Conservation (phyloP, 2,329 filamentous ascomycete species). For the Camptophora hylomeconis region DNA sequence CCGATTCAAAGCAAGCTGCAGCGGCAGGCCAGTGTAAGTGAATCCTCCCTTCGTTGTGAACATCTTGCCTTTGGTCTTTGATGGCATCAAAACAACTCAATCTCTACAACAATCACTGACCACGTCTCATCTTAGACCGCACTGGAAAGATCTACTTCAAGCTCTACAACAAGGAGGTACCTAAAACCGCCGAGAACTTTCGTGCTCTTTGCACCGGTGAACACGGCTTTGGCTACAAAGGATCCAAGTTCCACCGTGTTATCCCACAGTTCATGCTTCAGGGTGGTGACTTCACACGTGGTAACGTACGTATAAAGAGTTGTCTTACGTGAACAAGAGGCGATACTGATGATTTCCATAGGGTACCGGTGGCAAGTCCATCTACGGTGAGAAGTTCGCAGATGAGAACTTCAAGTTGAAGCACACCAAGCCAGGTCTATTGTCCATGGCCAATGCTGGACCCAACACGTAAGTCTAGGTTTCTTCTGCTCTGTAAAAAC, state of each 20-base stretch:
- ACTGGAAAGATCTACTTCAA: slow-evolving; percentile 58
- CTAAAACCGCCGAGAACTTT: slow-evolving; percentile 67
- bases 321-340: slow-evolving; percentile 6
- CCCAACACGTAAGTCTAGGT: slow-evolving; percentile 22
- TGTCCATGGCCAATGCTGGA: slow-evolving; percentile 55
- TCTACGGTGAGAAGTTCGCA: slow-evolving; percentile 53
- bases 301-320: slow-evolving; percentile 34
- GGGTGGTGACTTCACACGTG: slow-evolving; percentile 54
- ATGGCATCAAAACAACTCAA: slow-evolving; percentile 8
- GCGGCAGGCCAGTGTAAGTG: slow-evolving; percentile 31
- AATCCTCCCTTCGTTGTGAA: slow-evolving; percentile 7
- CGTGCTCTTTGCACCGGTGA: slow-evolving; percentile 52
- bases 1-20: slow-evolving; percentile 38
- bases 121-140: slow-evolving; percentile 13
- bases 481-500: slow-evolving; percentile 32
- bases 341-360: slow-evolving; percentile 10
- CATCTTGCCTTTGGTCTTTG: slow-evolving; percentile 9
- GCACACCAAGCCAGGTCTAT: slow-evolving; percentile 50
- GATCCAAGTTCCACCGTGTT: slow-evolving; percentile 55
- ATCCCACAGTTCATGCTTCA: slow-evolving; percentile 62
- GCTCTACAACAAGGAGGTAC: slow-evolving; percentile 74
- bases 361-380: slow-evolving; percentile 54
- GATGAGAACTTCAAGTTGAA: slow-evolving; percentile 63
- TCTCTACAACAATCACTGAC: slow-evolving; percentile 7
- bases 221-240: slow-evolving; percentile 55